These are phyloP conservation scores for Trifolium repens DNA, from an alignment of 306 rosid genomes.

Conservation along the genomic window DNA sequence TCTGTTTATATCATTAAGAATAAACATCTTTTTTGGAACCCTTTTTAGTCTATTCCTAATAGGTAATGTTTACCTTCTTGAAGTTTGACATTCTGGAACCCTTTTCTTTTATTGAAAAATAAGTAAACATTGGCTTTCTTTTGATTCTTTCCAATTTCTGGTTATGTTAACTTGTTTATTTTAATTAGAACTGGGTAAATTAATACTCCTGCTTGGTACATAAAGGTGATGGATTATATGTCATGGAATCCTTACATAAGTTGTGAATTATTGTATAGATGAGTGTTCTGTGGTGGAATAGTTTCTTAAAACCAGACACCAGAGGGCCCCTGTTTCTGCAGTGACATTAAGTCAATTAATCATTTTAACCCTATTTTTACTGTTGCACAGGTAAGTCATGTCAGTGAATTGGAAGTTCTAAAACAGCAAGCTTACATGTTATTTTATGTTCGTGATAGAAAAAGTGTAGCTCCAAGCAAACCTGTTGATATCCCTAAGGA, in stretches of 20 bases:
- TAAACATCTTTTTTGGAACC: neutral
- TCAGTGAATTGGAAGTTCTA: constrained; percentile 75
- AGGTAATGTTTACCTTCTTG: neutral
- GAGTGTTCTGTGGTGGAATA: neutral
- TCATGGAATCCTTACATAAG: neutral
- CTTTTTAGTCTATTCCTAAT: constrained; percentile 14
- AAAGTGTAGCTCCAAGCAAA: constrained; percentile 59
- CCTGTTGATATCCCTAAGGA: constrained; percentile 52
- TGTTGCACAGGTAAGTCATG: constrained; percentile 70
- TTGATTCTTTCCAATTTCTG: constrained; percentile 9
- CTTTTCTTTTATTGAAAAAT: neutral
- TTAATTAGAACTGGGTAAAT: constrained; percentile 1
- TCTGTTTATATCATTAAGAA: neutral
- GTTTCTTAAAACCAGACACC: neutral
- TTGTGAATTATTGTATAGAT: neutral
- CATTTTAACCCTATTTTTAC: constrained; percentile 12
- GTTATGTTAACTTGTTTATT: constrained; percentile 1
- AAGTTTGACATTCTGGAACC: constrained; percentile 7
- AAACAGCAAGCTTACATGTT: constrained; percentile 97
- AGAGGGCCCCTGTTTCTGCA: neutral
- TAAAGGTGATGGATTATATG: neutral
- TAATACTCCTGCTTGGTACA: neutral
- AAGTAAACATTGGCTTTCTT: neutral
- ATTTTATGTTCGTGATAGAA: constrained; percentile 91
- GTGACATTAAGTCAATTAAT: neutral